A percentile compares a stretch with the other conserved stretches of the same genome.
Conservation (phyloP, 805 yeast species). For the Hanseniaspora guilliermondii region DNA sequence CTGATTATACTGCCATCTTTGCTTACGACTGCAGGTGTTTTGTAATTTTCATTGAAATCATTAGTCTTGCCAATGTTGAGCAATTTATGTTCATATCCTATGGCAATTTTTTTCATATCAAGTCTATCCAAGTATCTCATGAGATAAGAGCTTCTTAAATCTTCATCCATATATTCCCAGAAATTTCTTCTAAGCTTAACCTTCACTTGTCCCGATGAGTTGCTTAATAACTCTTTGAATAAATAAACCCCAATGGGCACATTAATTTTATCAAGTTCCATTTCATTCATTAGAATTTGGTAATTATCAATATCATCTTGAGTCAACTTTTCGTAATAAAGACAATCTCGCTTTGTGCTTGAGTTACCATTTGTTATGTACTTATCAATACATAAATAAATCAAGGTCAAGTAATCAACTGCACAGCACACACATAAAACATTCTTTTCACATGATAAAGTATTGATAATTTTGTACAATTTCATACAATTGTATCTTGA, state of each 20-base stretch:
- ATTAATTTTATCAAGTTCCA: not conserved
- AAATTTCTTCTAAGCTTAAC: not conserved
- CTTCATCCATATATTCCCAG: not conserved
- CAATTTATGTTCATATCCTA: constrained; percentile 7
- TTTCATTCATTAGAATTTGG: not conserved
- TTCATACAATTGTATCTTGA: not conserved
- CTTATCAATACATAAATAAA: not conserved
- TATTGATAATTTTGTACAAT: not conserved
- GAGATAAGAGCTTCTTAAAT: not conserved
- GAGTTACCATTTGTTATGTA: not conserved
- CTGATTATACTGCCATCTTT: not conserved
- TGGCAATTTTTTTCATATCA: not conserved
- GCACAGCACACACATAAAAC: not conserved
- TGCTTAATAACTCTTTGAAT: not conserved
- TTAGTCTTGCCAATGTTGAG: not conserved
- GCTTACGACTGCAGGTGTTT: not conserved
- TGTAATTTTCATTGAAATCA: not conserved
- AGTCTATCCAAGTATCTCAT: not conserved
- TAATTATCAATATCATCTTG: not conserved
- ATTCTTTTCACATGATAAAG: not conserved
- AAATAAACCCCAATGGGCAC: not conserved
- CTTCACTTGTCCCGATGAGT: constrained; percentile 2
- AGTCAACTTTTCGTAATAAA: not conserved
- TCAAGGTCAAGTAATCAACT: constrained; percentile 1
- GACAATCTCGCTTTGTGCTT: not conserved